phyloP scores from a whole-genome alignment of 2,329 filamentous ascomycete genomes.

The Cordyceps pruinosa region DNA sequence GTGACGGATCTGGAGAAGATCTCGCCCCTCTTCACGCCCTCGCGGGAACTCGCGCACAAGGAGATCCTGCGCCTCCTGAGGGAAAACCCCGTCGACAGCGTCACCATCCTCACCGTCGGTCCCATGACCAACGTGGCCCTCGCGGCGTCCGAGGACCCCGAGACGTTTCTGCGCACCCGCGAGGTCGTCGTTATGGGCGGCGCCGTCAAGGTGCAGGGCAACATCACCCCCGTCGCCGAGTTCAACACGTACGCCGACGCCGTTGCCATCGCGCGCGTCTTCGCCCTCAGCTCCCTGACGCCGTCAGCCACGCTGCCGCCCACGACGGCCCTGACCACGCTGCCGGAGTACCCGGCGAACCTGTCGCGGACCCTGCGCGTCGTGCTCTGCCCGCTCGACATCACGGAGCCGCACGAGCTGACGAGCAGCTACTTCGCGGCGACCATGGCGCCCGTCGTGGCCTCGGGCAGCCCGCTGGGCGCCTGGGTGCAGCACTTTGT shows the following conservation, averaged over 20 bases:
- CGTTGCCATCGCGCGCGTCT: constrained; percentile 68
- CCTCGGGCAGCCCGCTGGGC: constrained; percentile 63
- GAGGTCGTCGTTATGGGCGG: constrained; percentile 96
- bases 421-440: constrained; percentile 52
- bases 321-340: constrained; percentile 41
- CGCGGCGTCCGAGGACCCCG: constrained; percentile 80
- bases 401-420: constrained; percentile 65
- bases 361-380: constrained; percentile 59
- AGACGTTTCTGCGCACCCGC: constrained; percentile 81
- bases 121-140: constrained; percentile 91
- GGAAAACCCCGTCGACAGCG: constrained; percentile 73
- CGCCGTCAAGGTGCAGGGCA: constrained; percentile 70
- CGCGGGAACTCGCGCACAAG: constrained; percentile 64
- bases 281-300: constrained; percentile 65
- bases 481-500: constrained; percentile 69
- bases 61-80: constrained; percentile 83
- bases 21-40: constrained; percentile 65
- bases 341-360: constrained; percentile 56
- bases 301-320: constrained; percentile 78
- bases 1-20: constrained; percentile 36
- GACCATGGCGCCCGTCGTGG: constrained; percentile 47
- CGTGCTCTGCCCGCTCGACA: constrained; percentile 68
- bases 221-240: constrained; percentile 78
- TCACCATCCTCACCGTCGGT: constrained; percentile 85
- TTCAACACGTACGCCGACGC: constrained; percentile 95